These are phyloP conservation scores for Kentomonas sorsogonicus DNA, from an alignment of 208 protist genomes.

Conservation along the genomic window DNA sequence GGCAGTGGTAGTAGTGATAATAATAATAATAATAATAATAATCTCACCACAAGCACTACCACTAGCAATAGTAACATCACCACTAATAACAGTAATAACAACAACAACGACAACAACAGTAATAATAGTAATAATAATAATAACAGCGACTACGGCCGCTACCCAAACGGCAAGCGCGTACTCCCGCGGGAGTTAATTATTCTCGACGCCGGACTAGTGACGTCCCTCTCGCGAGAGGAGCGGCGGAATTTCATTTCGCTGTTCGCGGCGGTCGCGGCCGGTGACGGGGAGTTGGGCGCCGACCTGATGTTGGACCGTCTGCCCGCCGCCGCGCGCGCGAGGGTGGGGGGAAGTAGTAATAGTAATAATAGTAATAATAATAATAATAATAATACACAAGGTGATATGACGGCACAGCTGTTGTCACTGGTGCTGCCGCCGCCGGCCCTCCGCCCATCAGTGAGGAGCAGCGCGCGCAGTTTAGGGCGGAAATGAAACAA, in stretches of 20 bases:
- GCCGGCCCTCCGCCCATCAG: background rate
- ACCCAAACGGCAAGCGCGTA: slow-evolving; percentile 64
- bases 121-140: no score
- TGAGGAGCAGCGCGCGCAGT: slow-evolving; percentile 51
- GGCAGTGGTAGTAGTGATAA: background rate
- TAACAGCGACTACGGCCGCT: slow-evolving; percentile 15
- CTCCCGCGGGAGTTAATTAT: slow-evolving; percentile 68
- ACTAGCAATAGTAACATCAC: background rate
- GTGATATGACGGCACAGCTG: slow-evolving; percentile 7
- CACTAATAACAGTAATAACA: slow-evolving; percentile 2
- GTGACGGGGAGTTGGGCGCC: slow-evolving; percentile 81
- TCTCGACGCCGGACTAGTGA: slow-evolving; percentile 89
- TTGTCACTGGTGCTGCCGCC: no score
- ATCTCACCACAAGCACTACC: background rate
- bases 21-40: slow-evolving; percentile 12
- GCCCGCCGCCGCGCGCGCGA: slow-evolving; percentile 15
- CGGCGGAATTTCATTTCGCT: slow-evolving; percentile 91
- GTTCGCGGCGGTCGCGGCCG: slow-evolving; percentile 84
- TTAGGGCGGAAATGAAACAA: slow-evolving; percentile 58
- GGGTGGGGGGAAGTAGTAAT: no score
- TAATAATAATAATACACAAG: slow-evolving; percentile 14
- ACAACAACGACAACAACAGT: slow-evolving; percentile 1
- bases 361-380: slow-evolving; percentile 4
- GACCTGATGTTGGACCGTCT: slow-evolving; percentile 89
- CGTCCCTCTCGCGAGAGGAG: slow-evolving; percentile 74